Evolutionary conservation across 2,329 filamentous ascomycete genomes (phyloP).

Genomic region (Hymenoscyphus linearis): DNA sequence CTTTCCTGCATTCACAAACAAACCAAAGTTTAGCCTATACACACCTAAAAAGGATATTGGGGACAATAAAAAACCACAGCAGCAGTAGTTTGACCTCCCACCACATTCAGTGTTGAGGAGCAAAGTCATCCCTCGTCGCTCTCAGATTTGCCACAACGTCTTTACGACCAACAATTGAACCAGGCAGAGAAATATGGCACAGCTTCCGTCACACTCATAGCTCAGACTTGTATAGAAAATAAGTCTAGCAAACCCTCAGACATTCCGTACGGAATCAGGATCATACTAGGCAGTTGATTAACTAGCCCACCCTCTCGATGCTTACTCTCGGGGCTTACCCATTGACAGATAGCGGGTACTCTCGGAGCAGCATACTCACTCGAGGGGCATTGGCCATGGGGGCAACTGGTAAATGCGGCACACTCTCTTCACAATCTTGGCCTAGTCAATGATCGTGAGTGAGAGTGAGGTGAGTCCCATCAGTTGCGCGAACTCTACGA

Average conservation of each 20-base stretch:
- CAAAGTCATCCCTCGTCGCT: neutral
- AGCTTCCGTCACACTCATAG: neutral
- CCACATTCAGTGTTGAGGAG: neutral
- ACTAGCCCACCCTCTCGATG: neutral
- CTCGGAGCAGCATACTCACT: neutral
- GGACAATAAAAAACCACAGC: too few species aligned
- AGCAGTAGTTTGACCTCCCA: neutral
- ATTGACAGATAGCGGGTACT: neutral
- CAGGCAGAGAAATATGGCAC: neutral
- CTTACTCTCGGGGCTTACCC: neutral
- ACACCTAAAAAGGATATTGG: too few species aligned
- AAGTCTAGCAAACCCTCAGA: neutral
- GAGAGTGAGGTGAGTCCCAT: too few species aligned
- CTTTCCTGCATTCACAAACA: neutral
- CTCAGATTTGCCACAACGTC: neutral
- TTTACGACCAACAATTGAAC: neutral
- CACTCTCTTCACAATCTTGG: neutral
- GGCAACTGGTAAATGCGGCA: neutral
- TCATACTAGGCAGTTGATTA: neutral
- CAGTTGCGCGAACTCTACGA: neutral
- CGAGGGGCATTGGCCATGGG: neutral
- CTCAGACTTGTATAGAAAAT: neutral
- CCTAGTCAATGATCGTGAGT: neutral
- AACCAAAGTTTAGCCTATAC: too few species aligned
- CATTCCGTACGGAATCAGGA: neutral